These are phyloP conservation scores for Mesembryanthemum crystallinum DNA, from an alignment of 148 eudicot genomes.

Conservation along the genomic window DNA sequence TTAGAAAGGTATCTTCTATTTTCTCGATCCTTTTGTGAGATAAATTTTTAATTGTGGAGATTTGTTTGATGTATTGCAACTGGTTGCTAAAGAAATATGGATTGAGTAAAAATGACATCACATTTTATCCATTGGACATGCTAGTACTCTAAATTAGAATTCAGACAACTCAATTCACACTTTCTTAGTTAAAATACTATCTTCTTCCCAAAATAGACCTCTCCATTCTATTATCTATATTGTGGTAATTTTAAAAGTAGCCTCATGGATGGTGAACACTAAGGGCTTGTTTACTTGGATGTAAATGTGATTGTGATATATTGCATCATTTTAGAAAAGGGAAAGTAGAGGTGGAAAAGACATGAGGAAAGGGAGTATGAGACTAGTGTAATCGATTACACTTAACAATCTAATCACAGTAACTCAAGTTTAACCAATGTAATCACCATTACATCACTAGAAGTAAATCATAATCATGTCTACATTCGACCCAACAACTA, in stretches of 20 bases:
- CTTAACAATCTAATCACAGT: too few species aligned
- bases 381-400: too few species aligned
- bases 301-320: too few species aligned
- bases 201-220: background rate
- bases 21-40: background rate
- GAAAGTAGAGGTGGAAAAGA: too few species aligned
- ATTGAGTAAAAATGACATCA: background rate
- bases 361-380: too few species aligned
- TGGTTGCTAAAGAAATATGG: slow-evolving; percentile 2
- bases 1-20: slow-evolving; percentile 73
- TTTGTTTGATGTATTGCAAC: background rate
- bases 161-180: background rate
- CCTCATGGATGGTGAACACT: background rate
- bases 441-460: too few species aligned
- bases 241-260: background rate
- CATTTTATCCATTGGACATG: background rate
- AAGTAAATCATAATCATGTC: too few species aligned
- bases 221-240: background rate
- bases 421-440: too few species aligned
- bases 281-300: too few species aligned
- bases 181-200: background rate
- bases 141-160: background rate
- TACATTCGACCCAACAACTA: too few species aligned
- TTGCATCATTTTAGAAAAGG: too few species aligned
- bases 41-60: too few species aligned